These are phyloP conservation scores for Pichia membranifaciens DNA, from an alignment of 805 yeast species.

Conservation along the genomic window DNA sequence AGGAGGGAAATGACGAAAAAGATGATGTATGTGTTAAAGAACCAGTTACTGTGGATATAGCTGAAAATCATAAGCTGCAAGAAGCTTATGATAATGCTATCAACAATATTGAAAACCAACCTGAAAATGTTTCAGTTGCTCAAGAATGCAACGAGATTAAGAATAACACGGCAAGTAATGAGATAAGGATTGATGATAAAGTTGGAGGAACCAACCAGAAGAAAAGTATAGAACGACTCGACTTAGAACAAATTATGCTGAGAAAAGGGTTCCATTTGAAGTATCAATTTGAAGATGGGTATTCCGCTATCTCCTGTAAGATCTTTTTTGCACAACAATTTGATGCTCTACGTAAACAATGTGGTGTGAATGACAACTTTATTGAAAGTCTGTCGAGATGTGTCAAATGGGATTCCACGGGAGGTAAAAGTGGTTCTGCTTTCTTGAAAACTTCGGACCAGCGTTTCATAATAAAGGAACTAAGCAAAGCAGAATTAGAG, in stretches of 20 bases:
- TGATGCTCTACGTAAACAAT: conserved; percentile 83
- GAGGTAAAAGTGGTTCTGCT: conserved; percentile 95
- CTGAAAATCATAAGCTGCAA: background rate
- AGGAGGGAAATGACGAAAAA: background rate
- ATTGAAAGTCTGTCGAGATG: conserved; percentile 90
- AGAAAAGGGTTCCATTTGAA: conserved; percentile 85
- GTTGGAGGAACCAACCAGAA: background rate
- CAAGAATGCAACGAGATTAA: background rate
- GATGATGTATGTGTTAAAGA: background rate
- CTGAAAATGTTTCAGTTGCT: background rate
- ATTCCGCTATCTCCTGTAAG: conserved; percentile 80
- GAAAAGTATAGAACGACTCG: background rate
- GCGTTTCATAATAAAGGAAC: conserved; percentile 81
- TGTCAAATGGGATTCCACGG: conserved; percentile 90
- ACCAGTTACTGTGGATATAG: background rate
- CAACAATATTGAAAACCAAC: background rate
- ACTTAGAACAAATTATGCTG: conserved; percentile 63
- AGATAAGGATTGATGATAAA: background rate
- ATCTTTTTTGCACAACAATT: conserved; percentile 94
- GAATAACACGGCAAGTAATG: background rate
- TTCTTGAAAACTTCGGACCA: conserved; percentile 90
- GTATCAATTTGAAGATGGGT: conserved; percentile 86
- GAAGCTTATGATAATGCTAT: background rate
- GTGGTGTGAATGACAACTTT: conserved; percentile 69
- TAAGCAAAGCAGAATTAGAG: conserved; percentile 82